Base-by-base conservation (phyloP, 768 basidiomycete genomes). In the Leccinum subgranulosum region DNA sequence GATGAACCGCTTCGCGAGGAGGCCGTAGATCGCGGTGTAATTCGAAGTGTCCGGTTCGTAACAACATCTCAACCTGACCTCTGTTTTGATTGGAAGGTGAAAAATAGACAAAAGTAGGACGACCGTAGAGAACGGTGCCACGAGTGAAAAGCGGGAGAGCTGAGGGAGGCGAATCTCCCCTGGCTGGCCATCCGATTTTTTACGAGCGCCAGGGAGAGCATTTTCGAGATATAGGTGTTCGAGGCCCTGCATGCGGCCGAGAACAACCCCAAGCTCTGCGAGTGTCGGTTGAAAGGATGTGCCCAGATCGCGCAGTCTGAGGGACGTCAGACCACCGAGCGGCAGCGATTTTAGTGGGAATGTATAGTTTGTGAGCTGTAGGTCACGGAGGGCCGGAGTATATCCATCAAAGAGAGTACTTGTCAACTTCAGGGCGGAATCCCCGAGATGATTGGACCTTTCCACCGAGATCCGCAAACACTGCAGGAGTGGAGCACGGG, bases 261-360 rank as follows among this genome's bases (percentile, higher is more conserved):
- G 72, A 15, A 68, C 67, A 23, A 65, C 58, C n/a, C 73, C 52
- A 25, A 81, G 63, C 48, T 74, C 70, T 6, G 57, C 55, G 29
- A 69, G 66, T 7, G 72, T 64, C 1, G 76, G 75, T 28, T 70
- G 71, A 23, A 65, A 60, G 9, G 62, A 47, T 3, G 31, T 15
- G 23, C 68, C 56, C 7, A 74, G 61, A 56, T 73, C 55, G 41
- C 71, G 62, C 10, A 81, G 60, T 45, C 69, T 73, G 28, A 81
- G 68, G 51, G 70, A 66, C n/a, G 71, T 73, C 10, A 81, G 71
- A 51, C 69, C 68, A 43, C 55, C 55, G 25, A 81, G 63, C 14
- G 76, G 57, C 1, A 70, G 59, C 1, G 74, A 76, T 19, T 72
- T 64, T 75, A 77, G 76, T 6, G 69, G 61, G 50, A 79, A 60